Base-by-base conservation (phyloP, 169 alveolate genomes). In the Eimeria sp. region DNA sequence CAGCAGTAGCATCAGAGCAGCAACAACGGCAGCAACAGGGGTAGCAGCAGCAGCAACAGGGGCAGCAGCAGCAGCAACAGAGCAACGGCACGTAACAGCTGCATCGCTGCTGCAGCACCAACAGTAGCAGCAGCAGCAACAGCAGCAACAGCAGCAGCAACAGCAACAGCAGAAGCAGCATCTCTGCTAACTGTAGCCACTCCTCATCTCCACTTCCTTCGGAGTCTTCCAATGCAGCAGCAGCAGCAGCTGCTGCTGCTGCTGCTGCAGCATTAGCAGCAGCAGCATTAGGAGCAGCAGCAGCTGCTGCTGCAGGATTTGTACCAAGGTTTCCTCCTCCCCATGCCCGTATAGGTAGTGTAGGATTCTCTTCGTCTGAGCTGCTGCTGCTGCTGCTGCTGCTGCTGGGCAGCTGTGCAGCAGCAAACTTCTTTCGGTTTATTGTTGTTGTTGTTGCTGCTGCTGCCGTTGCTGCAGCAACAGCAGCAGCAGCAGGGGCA, bases 151-250 rank as follows among this genome's bases (percentile, higher is more conserved):
- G 88, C 63, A 78, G 34, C 58, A 78, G 83, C 83, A 34, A 49
- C 88, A 20, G 88, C 88, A 78, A 16, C 27, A 40, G 88, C 88
- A 43, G 34, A 4, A 43, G 88, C 67, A n/a, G 63, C 34, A 20
- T 51, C 88, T 43, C 22, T 18, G 18, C 88, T 10, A 5, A 78
- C 88, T 78, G 88, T n/a, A 78, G 63, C 88, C 88, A 78, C 63
- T 78, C 88, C 63, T 78, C 88, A 78, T 78, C 88, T 78, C 88
- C 88, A 27, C 88, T 78, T 58, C 63, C 88, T 10, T 78, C 58
- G 11, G 58, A 51, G 58, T 51, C 58, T 51, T 51, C 58, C 58
- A 51, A 51, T 51, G 58, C 58, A 51, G 58, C 58, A 51, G 58
- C 88, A 47, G 88, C 43, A 27, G 43, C 88, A 16, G 43, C 88